phyloP scores from a whole-genome alignment of 257 asterid genomes.

The Solanum ossicruentum region DNA sequence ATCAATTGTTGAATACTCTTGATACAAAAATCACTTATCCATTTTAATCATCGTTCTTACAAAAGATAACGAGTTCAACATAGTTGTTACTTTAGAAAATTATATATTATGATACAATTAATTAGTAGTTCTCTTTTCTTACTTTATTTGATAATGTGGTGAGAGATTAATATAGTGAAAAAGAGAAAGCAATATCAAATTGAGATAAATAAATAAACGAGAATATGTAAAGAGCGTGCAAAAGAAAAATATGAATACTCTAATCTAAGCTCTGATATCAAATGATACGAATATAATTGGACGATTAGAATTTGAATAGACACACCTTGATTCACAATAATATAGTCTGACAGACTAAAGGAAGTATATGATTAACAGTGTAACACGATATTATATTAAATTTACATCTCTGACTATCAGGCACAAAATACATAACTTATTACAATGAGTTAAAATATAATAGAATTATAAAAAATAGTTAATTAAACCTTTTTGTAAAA shows the following conservation, averaged over 20 bases:
- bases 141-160: neutral
- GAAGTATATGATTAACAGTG: neutral
- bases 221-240: too few relatives aligned
- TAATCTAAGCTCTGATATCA: too few relatives aligned
- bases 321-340: too few relatives aligned
- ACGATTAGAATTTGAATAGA: too few relatives aligned
- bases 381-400: too few relatives aligned
- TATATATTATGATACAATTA: neutral
- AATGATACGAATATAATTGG: too few relatives aligned
- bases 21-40: too few relatives aligned
- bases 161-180: neutral
- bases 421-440: neutral
- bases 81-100: neutral
- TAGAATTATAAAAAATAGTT: neutral
- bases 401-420: neutral
- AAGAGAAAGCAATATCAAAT: neutral
- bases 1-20: too few relatives aligned
- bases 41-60: neutral
- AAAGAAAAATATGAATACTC: too few relatives aligned
- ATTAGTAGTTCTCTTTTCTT: neutral
- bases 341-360: too few relatives aligned
- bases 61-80: neutral
- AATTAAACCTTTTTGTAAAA: neutral
- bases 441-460: neutral
- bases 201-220: neutral